Conservation (phyloP, 176 grass and related monocot genomes). For the Hordeum marinum region DNA sequence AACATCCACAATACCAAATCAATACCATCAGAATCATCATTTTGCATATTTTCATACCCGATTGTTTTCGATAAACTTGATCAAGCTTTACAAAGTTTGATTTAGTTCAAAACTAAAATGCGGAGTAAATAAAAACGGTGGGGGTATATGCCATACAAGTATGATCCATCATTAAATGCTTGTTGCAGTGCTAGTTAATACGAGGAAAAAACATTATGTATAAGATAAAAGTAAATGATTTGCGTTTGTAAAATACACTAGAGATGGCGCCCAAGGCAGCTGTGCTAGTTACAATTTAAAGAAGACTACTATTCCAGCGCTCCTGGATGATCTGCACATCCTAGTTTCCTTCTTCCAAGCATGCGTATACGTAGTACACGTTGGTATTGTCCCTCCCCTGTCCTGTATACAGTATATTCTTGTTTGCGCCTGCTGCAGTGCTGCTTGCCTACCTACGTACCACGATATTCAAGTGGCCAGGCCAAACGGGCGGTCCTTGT, state of each 20-base stretch:
- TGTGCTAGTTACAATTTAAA: background rate
- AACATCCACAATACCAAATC: too few species aligned
- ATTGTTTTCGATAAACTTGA: too few species aligned
- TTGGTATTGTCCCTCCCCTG: background rate
- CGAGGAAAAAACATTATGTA: background rate
- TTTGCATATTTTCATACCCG: too few species aligned
- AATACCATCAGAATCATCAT: too few species aligned
- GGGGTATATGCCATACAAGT: too few species aligned
- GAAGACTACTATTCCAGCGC: background rate
- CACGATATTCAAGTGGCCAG: background rate
- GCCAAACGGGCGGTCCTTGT: too few species aligned
- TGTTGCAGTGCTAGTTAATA: too few species aligned
- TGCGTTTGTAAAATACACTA: background rate
- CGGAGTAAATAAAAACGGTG: too few species aligned
- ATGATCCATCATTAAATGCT: too few species aligned
- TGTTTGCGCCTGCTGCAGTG: background rate
- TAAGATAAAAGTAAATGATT: background rate
- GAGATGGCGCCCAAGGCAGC: background rate
- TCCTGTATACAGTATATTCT: background rate
- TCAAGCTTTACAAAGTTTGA: too few species aligned
- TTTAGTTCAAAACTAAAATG: too few species aligned
- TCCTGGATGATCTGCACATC: background rate
- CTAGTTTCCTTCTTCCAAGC: background rate
- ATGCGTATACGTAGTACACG: background rate
- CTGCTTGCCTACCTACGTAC: background rate